Percentiles rank a stretch among this genome's conserved stretches.
phyloP scores from a whole-genome alignment of 441 rosid genomes.

The Gossypium davidsonii region DNA sequence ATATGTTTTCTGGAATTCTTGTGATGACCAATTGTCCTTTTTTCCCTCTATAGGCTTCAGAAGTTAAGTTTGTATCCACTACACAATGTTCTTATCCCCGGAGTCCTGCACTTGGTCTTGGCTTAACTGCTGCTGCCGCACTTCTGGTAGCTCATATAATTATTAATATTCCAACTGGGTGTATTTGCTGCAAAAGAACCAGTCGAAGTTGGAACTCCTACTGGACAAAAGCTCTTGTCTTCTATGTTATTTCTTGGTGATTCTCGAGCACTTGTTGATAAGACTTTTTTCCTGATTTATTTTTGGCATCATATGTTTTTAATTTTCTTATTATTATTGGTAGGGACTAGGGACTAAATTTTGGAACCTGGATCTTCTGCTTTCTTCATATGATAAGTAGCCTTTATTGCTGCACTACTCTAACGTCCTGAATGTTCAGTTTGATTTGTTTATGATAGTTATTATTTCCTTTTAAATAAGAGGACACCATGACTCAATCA shows the following conservation, averaged over 20 bases:
- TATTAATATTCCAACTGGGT: conserved; percentile 56
- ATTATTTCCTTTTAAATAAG: not conserved
- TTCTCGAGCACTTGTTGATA: conserved; percentile 9
- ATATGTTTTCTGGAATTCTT: not conserved
- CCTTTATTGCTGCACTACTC: not conserved
- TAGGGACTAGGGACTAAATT: not conserved
- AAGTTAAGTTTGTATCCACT: conserved; percentile 34
- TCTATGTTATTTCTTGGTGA: conserved; percentile 80
- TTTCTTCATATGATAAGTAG: not conserved
- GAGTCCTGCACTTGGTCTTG: conserved; percentile 73
- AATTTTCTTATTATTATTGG: not conserved
- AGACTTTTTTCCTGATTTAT: not conserved
- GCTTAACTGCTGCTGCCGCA: conserved; percentile 60
- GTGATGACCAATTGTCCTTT: not conserved
- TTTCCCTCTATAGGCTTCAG: conserved; percentile 44
- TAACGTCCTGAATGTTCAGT: not conserved
- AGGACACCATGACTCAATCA: not conserved
- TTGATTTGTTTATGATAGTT: conserved; percentile 2
- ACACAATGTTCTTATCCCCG: conserved; percentile 59
- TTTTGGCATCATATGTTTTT: not conserved
- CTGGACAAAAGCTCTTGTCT: conserved; percentile 54
- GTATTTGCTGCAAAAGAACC: conserved; percentile 70
- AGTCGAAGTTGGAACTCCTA: conserved; percentile 43
- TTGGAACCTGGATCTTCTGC: not conserved
- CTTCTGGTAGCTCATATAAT: conserved; percentile 68